A percentile compares a stretch with the other conserved stretches of the same genome.
phyloP scores from a whole-genome alignment of 2,329 filamentous ascomycete species.

The Ascocoryne sarcoides region DNA sequence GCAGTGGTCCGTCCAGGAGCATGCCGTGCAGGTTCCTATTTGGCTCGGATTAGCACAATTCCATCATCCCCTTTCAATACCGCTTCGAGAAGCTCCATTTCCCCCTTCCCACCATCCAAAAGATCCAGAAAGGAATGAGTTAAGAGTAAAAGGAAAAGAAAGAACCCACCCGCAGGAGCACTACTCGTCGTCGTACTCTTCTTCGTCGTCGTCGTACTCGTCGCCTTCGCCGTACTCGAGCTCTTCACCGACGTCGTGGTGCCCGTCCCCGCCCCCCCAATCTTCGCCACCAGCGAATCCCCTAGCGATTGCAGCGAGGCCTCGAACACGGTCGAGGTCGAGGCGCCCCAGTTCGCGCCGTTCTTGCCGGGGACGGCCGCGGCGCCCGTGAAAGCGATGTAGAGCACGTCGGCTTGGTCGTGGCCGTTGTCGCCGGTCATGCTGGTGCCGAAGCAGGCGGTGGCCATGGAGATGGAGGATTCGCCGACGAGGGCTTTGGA shows the following conservation, averaged over 20 bases:
- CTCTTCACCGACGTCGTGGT: constrained; percentile 5
- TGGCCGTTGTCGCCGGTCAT: constrained; percentile 50
- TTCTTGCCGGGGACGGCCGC: constrained; percentile 47
- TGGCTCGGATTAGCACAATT: too few relatives aligned
- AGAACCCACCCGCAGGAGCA: too few relatives aligned
- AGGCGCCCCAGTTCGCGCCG: constrained; percentile 37
- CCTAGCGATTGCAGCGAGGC: constrained; percentile 43
- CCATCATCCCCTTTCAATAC: too few relatives aligned
- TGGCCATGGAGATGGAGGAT: constrained; percentile 47
- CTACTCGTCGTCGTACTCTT: neutral
- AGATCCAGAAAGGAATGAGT: too few relatives aligned
- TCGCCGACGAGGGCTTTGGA: constrained; percentile 43
- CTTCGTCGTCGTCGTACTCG: neutral
- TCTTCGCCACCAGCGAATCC: constrained; percentile 39
- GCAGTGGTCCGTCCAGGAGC: constrained; percentile 15
- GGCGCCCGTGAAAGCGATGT: constrained; percentile 48
- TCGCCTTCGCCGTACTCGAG: neutral
- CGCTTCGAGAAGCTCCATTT: too few relatives aligned
- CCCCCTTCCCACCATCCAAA: too few relatives aligned
- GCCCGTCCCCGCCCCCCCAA: constrained; percentile 17
- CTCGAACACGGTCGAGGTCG: constrained; percentile 41
- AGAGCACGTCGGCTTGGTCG: constrained; percentile 49
- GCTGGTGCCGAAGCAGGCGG: constrained; percentile 44
- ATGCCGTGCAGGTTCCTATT: constrained; percentile 3
- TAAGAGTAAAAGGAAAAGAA: too few relatives aligned